Conservation (phyloP, 2,329 filamentous ascomycete species). For the Macrophomina tecta region DNA sequence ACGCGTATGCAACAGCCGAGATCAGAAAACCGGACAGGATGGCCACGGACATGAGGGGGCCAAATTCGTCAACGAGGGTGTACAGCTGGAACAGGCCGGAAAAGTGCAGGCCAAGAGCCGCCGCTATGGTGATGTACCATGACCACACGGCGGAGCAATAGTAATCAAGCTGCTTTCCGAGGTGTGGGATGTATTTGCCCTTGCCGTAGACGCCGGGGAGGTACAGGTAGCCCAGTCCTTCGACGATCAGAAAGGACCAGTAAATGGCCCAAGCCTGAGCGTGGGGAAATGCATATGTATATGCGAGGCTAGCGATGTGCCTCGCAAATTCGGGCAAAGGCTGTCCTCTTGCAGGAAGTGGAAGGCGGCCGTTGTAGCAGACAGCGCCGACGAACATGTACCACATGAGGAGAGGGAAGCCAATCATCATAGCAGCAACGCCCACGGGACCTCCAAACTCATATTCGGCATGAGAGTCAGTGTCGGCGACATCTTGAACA, state of each 20-base stretch:
- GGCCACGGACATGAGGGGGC: conserved; percentile 87
- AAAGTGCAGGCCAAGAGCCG: conserved; percentile 75
- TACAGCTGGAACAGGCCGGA: conserved; percentile 86
- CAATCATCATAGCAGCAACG: conserved; percentile 84
- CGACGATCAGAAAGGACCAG: conserved; percentile 89
- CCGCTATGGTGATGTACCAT: conserved; percentile 82
- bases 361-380: conserved; percentile 87
- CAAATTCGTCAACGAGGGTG: conserved; percentile 93
- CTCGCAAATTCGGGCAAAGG: conserved; percentile 72
- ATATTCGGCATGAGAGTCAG: conserved; percentile 46
- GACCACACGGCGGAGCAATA: conserved; percentile 90
- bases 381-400: conserved; percentile 98
- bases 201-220: conserved; percentile 87
- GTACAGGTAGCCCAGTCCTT: conserved; percentile 80
- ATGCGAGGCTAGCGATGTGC: conserved; percentile 74
- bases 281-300: conserved; percentile 83
- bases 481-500: background rate
- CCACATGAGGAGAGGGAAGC: conserved; percentile 95
- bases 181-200: conserved; percentile 85
- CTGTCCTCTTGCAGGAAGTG: conserved; percentile 69
- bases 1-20: conserved; percentile 82
- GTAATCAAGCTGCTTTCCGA: conserved; percentile 87
- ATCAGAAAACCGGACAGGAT: conserved; percentile 89
- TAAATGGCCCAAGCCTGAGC: conserved; percentile 88
- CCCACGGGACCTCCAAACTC: conserved; percentile 90